A percentile compares a stretch with the other conserved stretches of the same genome.
Conservation (phyloP, 169 alveolate genomes). For the Perkinsus marinus region DNA sequence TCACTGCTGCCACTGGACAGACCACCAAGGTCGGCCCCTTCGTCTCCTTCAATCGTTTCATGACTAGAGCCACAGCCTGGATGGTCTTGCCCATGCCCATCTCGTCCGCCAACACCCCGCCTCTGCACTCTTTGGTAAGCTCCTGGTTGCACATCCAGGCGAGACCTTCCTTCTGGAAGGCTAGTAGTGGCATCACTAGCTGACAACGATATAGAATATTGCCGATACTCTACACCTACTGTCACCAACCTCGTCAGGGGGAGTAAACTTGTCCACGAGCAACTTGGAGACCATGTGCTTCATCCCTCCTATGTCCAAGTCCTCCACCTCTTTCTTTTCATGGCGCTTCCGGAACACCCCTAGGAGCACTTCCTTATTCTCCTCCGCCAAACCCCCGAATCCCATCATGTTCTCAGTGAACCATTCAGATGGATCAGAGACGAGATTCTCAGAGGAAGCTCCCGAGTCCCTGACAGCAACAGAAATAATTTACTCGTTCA, state of each 20-base stretch:
- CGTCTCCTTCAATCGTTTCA: neutral
- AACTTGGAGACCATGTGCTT: neutral
- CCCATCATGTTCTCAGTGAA: conserved; percentile 13
- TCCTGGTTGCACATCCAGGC: conserved; percentile 59
- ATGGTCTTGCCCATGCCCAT: conserved; percentile 68
- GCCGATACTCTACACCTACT: neutral
- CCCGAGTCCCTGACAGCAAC: neutral
- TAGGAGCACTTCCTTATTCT: neutral
- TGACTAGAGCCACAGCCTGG: conserved; percentile 33
- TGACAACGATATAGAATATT: neutral
- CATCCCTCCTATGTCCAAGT: neutral
- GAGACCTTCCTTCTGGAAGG: conserved; percentile 48
- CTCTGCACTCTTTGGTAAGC: conserved; percentile 29
- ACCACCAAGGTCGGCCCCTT: conserved; percentile 46
- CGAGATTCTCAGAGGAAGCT: neutral
- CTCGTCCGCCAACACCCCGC: conserved; percentile 64
- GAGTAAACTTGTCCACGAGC: neutral
- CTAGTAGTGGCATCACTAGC: neutral
- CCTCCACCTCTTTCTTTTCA: neutral
- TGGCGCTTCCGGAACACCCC: neutral
- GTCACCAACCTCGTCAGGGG: neutral
- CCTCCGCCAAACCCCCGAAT: neutral
- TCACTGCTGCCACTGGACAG: conserved; percentile 59
- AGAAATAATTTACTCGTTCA: neutral
- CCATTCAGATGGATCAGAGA: neutral